phyloP scores from a whole-genome alignment of 2,329 filamentous ascomycete species.

The Hypoxylon sp. region DNA sequence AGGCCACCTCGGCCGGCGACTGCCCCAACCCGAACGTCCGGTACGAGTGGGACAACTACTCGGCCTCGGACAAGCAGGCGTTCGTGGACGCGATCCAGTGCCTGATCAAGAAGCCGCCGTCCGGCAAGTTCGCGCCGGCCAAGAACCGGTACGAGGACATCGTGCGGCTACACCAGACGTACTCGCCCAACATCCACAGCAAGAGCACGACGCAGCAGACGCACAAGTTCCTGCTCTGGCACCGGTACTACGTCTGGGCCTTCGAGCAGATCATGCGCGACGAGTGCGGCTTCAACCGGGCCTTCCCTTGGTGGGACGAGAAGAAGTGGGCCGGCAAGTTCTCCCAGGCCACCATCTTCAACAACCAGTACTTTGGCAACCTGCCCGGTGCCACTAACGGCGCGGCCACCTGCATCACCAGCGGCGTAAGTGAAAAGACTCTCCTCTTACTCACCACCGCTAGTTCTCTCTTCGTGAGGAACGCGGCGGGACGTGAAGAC shows the following conservation, averaged over 20 bases:
- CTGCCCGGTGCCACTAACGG: slow-evolving; percentile 39
- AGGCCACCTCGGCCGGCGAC: slow-evolving; percentile 25
- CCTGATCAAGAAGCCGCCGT: slow-evolving; percentile 40
- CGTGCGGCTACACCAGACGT: slow-evolving; percentile 44
- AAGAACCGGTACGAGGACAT: slow-evolving; percentile 47
- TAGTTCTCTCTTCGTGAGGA: too few relatives aligned
- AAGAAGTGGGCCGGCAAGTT: slow-evolving; percentile 47
- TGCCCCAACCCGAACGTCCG: slow-evolving; percentile 44
- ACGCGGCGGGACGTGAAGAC: too few relatives aligned
- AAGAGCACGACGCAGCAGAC: slow-evolving; percentile 41
- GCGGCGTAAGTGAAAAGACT: slow-evolving; percentile 36
- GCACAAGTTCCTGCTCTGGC: slow-evolving; percentile 47
- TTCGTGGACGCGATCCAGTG: slow-evolving; percentile 44
- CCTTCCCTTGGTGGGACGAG: slow-evolving; percentile 48
- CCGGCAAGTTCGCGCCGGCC: slow-evolving; percentile 39
- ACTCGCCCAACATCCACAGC: slow-evolving; percentile 46
- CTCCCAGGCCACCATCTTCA: slow-evolving; percentile 42
- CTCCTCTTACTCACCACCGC: background rate
- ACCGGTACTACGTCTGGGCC: slow-evolving; percentile 46
- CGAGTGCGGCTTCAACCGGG: slow-evolving; percentile 46
- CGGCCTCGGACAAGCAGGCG: slow-evolving; percentile 41
- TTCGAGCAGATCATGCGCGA: slow-evolving; percentile 44
- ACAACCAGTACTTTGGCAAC: slow-evolving; percentile 42
- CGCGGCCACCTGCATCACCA: slow-evolving; percentile 41
- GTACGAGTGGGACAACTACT: slow-evolving; percentile 46